Percentiles rank a stretch among this genome's conserved stretches.
Conservation (phyloP, 2,329 filamentous ascomycete genomes). For the Tolypocladium nubicola region DNA sequence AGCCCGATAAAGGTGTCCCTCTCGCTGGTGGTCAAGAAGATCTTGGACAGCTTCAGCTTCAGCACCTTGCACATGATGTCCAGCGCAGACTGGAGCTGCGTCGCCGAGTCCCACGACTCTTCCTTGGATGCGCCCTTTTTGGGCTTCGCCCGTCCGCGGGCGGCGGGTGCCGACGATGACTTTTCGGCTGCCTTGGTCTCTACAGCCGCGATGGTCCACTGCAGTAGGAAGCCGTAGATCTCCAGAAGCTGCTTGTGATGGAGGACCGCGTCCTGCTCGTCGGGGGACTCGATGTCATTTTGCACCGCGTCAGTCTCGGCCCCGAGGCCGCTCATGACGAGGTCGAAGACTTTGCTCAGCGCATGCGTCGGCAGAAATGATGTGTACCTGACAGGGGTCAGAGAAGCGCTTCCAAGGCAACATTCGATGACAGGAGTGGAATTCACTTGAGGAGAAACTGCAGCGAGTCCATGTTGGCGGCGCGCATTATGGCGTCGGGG, state of each 20-base stretch:
- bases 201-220: conserved; percentile 92
- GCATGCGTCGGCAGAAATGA: conserved; percentile 68
- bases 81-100: conserved; percentile 77
- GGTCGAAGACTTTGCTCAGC: conserved; percentile 85
- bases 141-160: conserved; percentile 62
- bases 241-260: conserved; percentile 90
- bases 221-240: conserved; percentile 85
- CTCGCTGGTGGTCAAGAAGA: conserved; percentile 94
- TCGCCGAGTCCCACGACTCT: conserved; percentile 76
- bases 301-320: conserved; percentile 78
- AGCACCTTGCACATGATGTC: conserved; percentile 95
- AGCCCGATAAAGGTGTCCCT: conserved; percentile 89
- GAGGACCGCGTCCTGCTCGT: conserved; percentile 77
- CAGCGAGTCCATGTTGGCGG: conserved; percentile 77
- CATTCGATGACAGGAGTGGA: conserved; percentile 31
- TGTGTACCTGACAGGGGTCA: conserved; percentile 68
- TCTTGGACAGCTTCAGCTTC: conserved; percentile 81
- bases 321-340: conserved; percentile 76
- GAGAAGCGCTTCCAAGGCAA: conserved; percentile 20
- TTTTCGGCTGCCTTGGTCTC: conserved; percentile 92
- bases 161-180: conserved; percentile 55
- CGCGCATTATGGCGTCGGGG: conserved; percentile 75
- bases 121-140: conserved; percentile 75
- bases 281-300: conserved; percentile 71
- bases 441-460: conserved; percentile 96